phyloP scores from a whole-genome alignment of 495 filamentous ascomycete species.

The Chaetomium tenue region DNA sequence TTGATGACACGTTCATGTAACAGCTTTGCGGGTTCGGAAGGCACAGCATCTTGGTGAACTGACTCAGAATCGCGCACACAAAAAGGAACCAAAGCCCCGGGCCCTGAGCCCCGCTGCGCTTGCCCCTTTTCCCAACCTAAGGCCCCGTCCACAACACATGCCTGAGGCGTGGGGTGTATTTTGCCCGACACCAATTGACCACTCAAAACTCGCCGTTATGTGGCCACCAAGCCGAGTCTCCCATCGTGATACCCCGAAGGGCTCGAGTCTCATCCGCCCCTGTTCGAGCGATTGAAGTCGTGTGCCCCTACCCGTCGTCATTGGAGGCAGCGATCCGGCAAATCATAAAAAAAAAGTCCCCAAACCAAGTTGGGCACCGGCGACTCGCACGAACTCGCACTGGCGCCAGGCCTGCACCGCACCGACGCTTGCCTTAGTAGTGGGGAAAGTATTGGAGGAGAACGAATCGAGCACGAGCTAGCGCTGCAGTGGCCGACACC shows the following conservation, averaged over 20 bases:
- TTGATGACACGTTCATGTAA: constrained; percentile 4
- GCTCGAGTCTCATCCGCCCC: constrained; percentile 13
- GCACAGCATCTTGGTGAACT: constrained; percentile 11
- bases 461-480: constrained; percentile 18
- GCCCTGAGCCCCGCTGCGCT: not conserved
- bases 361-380: constrained; percentile 1
- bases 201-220: constrained; percentile 28
- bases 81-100: constrained; percentile 17
- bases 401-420: constrained; percentile 7
- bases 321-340: constrained; percentile 4
- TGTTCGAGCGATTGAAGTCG: constrained; percentile 10
- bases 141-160: not conserved
- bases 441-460: constrained; percentile 21
- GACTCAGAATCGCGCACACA: constrained; percentile 5
- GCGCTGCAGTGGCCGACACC: constrained; percentile 18
- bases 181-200: constrained; percentile 22
- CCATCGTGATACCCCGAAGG: not conserved
- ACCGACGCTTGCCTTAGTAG: constrained; percentile 7
- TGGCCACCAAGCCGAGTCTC: constrained; percentile 17
- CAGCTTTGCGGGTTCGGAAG: not conserved
- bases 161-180: not conserved
- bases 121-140: constrained; percentile 12
- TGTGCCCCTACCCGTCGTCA: not conserved
- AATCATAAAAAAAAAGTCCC: constrained; percentile 4
- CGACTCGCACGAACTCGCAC: too few species aligned